Evolutionary conservation across 23 red algal genomes (phyloP), one percentile per base, ranked within the genome.

Genomic region (Chondrus crispus): DNA sequence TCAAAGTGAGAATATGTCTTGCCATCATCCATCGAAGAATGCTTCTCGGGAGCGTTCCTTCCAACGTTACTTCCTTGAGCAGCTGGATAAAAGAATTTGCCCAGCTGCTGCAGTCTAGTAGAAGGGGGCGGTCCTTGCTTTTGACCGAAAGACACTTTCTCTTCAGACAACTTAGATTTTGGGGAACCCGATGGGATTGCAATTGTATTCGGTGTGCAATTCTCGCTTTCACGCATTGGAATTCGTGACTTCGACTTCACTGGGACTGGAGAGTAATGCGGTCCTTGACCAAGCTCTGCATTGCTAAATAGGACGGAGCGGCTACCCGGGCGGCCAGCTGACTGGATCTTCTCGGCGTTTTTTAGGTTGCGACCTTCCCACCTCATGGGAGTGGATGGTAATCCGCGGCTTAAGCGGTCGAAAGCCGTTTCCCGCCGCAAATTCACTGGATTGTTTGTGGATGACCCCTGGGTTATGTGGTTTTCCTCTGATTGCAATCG

Each of bases 241-340:
- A 4, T 14, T 0, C 20, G 14, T 12, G 55, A 13, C 3, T 48
- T 16, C 18, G 60, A 36, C 12, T 12, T 70, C 46, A 2, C 46
- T 11, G 55, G 82, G 26, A 69, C 62, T 52, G 82, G 82, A 69
- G 82, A 86, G 26, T 86, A 86, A 44, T 86, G 82, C 3, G 58
- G 62, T 49, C 82, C 82, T 14, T 45, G 50, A 29, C 52, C 82
- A 11, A 86, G 44, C n/a, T n/a, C n/a, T n/a, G n/a, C n/a, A n/a
- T n/a, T n/a, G n/a, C n/a, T n/a, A n/a, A n/a, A n/a, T n/a, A n/a
- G n/a, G n/a, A n/a, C n/a, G n/a, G n/a, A n/a, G n/a, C n/a, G n/a
- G n/a, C n/a, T n/a, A n/a, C n/a, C n/a, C n/a, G n/a, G n/a, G n/a
- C n/a, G n/a, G n/a, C n/a, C n/a, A n/a, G n/a, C n/a, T n/a, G n/a